Evolutionary conservation across 2,329 filamentous ascomycete genomes (phyloP).

Genomic region (Aureobasidium namibiae): DNA sequence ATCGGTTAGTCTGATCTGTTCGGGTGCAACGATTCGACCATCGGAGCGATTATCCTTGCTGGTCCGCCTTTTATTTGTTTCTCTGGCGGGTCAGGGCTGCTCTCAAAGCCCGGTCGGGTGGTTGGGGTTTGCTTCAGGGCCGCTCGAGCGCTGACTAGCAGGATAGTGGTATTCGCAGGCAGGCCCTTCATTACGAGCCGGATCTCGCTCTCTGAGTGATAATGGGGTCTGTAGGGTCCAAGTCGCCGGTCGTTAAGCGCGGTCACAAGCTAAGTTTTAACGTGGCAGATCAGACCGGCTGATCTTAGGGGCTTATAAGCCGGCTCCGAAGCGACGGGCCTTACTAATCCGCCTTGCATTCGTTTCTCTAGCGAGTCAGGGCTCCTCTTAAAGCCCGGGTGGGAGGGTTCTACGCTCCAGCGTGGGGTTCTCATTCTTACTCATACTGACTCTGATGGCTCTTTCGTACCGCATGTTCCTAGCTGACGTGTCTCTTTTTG

Average conservation of each 20-base stretch:
- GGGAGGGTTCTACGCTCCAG: slow-evolving; percentile 5
- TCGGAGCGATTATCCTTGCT: neutral
- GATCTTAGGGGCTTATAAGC: neutral
- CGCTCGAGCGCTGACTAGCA: neutral
- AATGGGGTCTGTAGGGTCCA: slow-evolving; percentile 3
- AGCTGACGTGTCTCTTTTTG: neutral
- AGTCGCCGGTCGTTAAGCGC: neutral
- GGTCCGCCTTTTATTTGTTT: neutral
- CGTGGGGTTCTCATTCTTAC: slow-evolving; percentile 4
- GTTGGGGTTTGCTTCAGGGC: neutral
- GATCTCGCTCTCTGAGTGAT: neutral
- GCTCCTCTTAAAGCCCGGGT: slow-evolving; percentile 7
- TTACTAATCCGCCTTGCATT: neutral
- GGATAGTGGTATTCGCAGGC: neutral
- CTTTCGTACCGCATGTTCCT: neutral
- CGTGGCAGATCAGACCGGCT: neutral
- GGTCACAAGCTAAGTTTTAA: neutral
- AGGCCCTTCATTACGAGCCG: neutral
- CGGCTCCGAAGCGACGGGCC: neutral
- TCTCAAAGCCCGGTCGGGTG: neutral
- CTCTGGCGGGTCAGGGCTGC: neutral
- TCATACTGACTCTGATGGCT: neutral
- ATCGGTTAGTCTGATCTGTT: neutral
- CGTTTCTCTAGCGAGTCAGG: neutral
- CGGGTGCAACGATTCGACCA: neutral